phyloP scores from a whole-genome alignment of 306 rosid species.

The Vicia villosa region DNA sequence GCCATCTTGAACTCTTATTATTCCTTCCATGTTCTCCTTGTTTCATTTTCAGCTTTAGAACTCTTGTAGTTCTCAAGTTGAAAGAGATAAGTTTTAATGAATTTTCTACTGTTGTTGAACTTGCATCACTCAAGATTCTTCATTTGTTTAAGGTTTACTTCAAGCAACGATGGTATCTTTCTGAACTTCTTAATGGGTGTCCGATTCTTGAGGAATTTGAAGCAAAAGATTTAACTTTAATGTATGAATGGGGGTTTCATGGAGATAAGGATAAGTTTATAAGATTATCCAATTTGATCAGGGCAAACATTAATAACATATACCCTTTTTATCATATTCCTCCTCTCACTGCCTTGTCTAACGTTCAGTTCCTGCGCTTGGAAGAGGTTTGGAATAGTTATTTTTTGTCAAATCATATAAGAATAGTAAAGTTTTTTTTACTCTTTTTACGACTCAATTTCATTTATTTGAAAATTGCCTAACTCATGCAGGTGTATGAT shows the following conservation, averaged over 20 bases:
- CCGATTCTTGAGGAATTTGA: not conserved
- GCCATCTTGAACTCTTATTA: not conserved
- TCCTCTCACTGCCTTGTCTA: too few relatives aligned
- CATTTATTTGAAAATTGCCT: too few relatives aligned
- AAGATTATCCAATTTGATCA: not conserved
- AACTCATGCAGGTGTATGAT: not conserved
- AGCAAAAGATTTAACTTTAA: too few relatives aligned
- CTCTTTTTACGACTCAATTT: too few relatives aligned
- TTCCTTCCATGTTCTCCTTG: not conserved
- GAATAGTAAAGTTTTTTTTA: too few relatives aligned
- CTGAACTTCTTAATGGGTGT: not conserved
- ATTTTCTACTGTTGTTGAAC: not conserved
- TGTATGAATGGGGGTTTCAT: not conserved
- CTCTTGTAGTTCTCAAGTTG: not conserved
- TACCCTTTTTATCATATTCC: too few relatives aligned
- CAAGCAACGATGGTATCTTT: not conserved
- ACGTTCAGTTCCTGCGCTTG: not conserved
- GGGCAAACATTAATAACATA: too few relatives aligned
- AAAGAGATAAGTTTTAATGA: not conserved
- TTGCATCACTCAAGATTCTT: not conserved
- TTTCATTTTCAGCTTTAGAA: not conserved
- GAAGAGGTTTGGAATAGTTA: not conserved
- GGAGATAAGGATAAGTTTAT: not conserved
- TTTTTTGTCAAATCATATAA: too few relatives aligned
- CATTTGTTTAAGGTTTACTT: not conserved